phyloP scores from a whole-genome alignment of 2,329 filamentous ascomycete species.

The Didymella keratinophila region DNA sequence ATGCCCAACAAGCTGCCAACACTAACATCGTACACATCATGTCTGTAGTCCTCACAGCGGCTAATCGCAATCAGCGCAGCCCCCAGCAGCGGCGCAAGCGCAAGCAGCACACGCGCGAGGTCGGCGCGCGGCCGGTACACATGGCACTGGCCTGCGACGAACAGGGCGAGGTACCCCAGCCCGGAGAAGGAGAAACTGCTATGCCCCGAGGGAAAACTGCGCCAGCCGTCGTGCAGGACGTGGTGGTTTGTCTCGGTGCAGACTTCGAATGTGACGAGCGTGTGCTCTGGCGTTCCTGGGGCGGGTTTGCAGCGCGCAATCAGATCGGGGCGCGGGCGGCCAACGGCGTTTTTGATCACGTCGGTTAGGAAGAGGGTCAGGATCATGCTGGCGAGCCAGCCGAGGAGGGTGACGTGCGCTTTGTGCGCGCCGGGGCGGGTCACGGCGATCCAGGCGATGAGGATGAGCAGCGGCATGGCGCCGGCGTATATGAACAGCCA shows the following conservation, averaged over 20 bases:
- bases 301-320: conserved; percentile 84
- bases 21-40: conserved; percentile 70
- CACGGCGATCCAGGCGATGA: conserved; percentile 71
- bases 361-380: conserved; percentile 87
- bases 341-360: conserved; percentile 83
- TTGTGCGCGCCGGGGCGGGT: conserved; percentile 75
- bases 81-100: conserved; percentile 63
- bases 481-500: conserved; percentile 84
- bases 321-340: conserved; percentile 83
- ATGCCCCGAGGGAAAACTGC: conserved; percentile 83
- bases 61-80: conserved; percentile 68
- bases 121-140: conserved; percentile 66
- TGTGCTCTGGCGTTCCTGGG: conserved; percentile 62
- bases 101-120: conserved; percentile 62
- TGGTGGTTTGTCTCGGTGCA: conserved; percentile 77
- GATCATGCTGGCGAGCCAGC: conserved; percentile 75
- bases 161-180: conserved; percentile 75
- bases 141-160: conserved; percentile 71
- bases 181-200: conserved; percentile 81
- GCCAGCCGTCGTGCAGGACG: conserved; percentile 80
- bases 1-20: conserved; percentile 64
- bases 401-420: conserved; percentile 83
- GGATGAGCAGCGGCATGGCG: conserved; percentile 71
- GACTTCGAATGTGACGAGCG: conserved; percentile 68
- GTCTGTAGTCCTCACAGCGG: conserved; percentile 69